Conservation (phyloP, 1,139 yeast species). For the Candida smagusa region DNA sequence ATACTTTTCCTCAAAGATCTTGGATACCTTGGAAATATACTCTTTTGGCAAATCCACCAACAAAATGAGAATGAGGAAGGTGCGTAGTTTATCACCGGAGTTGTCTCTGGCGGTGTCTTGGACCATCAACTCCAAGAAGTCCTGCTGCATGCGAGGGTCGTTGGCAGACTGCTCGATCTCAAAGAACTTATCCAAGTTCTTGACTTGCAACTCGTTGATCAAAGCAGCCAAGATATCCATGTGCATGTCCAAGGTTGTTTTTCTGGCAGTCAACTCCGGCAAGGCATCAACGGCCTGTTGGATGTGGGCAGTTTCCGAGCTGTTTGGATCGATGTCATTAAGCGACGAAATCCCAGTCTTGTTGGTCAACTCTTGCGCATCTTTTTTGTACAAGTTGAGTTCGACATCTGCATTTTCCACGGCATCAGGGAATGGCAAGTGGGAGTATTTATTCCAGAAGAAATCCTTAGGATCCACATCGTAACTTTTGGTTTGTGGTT, state of each 20-base stretch:
- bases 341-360: slow-evolving; percentile 71
- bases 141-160: slow-evolving; percentile 58
- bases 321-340: slow-evolving; percentile 68
- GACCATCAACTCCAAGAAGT: slow-evolving; percentile 56
- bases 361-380: slow-evolving; percentile 80
- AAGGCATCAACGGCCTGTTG: slow-evolving; percentile 88
- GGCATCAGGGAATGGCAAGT: slow-evolving; percentile 94
- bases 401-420: slow-evolving; percentile 93
- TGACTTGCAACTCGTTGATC: slow-evolving; percentile 77
- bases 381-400: slow-evolving; percentile 74
- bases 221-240: slow-evolving; percentile 91
- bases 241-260: slow-evolving; percentile 88
- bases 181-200: slow-evolving; percentile 83
- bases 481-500: slow-evolving; percentile 49
- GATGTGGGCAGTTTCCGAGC: slow-evolving; percentile 69
- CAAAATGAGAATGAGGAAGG: slow-evolving; percentile 71
- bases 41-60: slow-evolving; percentile 54
- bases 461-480: slow-evolving; percentile 92
- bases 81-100: slow-evolving; percentile 77
- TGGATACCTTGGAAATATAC: slow-evolving; percentile 66
- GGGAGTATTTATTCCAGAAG: slow-evolving; percentile 83
- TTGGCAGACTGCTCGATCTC: slow-evolving; percentile 83
- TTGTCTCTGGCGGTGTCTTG: slow-evolving; percentile 52
- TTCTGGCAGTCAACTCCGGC: slow-evolving; percentile 88
- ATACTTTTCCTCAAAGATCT: slow-evolving; percentile 50